A percentile compares a stretch with the other conserved stretches of the same genome.
These are phyloP conservation scores for Gautieria morchelliformis DNA, from an alignment of 768 basidiomycete species.

Conservation along the genomic window DNA sequence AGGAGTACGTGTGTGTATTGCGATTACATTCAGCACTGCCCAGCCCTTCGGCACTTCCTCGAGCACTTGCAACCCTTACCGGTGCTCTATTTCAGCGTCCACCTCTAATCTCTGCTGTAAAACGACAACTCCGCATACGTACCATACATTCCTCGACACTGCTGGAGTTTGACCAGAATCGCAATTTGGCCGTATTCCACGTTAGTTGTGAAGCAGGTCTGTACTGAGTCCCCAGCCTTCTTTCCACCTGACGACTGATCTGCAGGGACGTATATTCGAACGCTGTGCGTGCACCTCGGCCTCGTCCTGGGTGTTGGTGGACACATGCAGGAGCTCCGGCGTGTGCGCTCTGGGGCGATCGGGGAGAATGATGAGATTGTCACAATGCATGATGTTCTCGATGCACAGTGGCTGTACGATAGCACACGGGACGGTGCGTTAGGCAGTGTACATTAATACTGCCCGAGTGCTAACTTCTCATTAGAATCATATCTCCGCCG, in stretches of 20 bases:
- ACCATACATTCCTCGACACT: slow-evolving; percentile 96
- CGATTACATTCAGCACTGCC: slow-evolving; percentile 80
- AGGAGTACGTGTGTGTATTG: slow-evolving; percentile 97
- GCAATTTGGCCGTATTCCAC: slow-evolving; percentile 96
- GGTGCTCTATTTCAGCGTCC: slow-evolving; percentile 99
- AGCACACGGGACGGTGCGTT: slow-evolving; percentile 85
- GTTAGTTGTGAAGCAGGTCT: slow-evolving; percentile 93
- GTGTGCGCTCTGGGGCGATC: slow-evolving; percentile 93
- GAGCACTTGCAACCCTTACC: slow-evolving; percentile 92
- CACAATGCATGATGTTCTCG: slow-evolving; percentile 99
- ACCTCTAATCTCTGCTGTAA: slow-evolving; percentile 97
- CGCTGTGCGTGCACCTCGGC: slow-evolving; percentile 94
- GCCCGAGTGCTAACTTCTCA: slow-evolving; percentile 8
- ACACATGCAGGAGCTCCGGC: slow-evolving; percentile 98
- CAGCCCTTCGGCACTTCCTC: slow-evolving; percentile 77
- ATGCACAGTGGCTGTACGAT: slow-evolving; percentile 98
- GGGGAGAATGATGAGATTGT: slow-evolving; percentile 98
- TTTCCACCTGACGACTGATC: too few species aligned
- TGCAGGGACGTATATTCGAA: slow-evolving; percentile 71
- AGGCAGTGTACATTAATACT: slow-evolving; percentile 14
- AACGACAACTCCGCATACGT: slow-evolving; percentile 92
- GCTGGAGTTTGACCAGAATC: slow-evolving; percentile 94
- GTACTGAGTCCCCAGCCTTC: not conserved
- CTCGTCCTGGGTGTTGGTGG: slow-evolving; percentile 92
- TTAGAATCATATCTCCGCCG: slow-evolving; percentile 93